A percentile compares a stretch with the other conserved stretches of the same genome.
Conservation (phyloP, 345 rosid genomes). For the Rhodamnia rubescens region DNA sequence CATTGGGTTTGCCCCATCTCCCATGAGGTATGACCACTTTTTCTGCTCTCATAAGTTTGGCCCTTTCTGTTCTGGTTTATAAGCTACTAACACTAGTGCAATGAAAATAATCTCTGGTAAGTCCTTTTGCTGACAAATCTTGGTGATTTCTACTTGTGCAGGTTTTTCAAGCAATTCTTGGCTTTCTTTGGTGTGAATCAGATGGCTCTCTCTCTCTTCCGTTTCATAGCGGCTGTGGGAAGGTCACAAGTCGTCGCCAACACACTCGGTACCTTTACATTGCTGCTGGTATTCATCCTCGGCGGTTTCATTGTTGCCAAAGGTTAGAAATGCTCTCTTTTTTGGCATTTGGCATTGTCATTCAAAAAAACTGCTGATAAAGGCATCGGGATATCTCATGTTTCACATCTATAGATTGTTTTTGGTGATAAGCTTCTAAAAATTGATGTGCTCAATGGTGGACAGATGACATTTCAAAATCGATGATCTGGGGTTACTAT, state of each 20-base stretch:
- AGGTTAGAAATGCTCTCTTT: constrained; percentile 9
- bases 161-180: constrained; percentile 38
- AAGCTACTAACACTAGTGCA: neutral
- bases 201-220: constrained; percentile 43
- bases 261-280: constrained; percentile 33
- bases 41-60: neutral
- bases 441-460: neutral
- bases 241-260: constrained; percentile 39
- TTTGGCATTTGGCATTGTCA: neutral
- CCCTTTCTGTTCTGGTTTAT: neutral
- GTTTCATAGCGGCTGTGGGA: constrained; percentile 37
- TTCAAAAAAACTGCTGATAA: neutral
- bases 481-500: constrained; percentile 19
- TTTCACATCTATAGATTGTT: neutral
- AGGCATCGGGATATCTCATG: neutral
- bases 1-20: constrained; percentile 44
- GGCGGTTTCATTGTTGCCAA: constrained; percentile 30
- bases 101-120: neutral
- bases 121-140: neutral
- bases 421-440: neutral
- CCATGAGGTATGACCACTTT: constrained; percentile 18
- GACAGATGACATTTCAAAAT: constrained; percentile 11
- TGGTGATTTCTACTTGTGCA: neutral
- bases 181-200: constrained; percentile 30
- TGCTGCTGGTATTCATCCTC: constrained; percentile 26